Conservation (phyloP, 805 yeast genomes). For the Saccharomycopsis guyanensis region DNA sequence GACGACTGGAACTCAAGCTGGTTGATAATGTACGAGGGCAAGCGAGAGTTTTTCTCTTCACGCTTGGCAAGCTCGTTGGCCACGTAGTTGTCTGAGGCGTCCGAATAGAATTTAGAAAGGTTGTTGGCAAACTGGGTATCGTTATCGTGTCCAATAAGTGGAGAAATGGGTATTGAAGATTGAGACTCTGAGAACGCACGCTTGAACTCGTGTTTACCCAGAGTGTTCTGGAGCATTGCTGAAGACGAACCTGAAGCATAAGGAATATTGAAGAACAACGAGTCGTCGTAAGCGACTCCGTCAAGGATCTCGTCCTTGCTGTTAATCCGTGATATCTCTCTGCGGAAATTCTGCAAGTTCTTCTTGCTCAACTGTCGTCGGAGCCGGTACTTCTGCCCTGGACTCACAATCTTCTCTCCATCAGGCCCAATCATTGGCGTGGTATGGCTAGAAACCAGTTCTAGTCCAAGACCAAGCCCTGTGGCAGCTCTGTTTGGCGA, state of each 20-base stretch:
- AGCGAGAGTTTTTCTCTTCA: constrained; percentile 13
- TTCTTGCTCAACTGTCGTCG: constrained; percentile 17
- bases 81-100: constrained; percentile 17
- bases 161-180: constrained; percentile 19
- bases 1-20: constrained; percentile 17
- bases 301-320: constrained; percentile 19
- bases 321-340: constrained; percentile 12
- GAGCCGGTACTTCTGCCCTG: constrained; percentile 18
- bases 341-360: constrained; percentile 12
- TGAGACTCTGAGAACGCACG: constrained; percentile 14
- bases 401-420: constrained; percentile 13
- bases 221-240: constrained; percentile 1
- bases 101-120: constrained; percentile 15
- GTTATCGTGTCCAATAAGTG: constrained; percentile 10
- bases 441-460: constrained; percentile 3
- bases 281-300: constrained; percentile 5
- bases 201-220: constrained; percentile 1
- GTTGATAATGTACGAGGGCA: constrained; percentile 19
- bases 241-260: constrained; percentile 19
- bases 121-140: constrained; percentile 18
- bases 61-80: constrained; percentile 17
- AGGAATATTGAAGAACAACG: constrained; percentile 21
- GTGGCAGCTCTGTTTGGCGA: not conserved
- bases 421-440: constrained; percentile 9
- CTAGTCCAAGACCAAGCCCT: not conserved